phyloP scores from a whole-genome alignment of 768 basidiomycete genomes.

The Pleurotus platypus region DNA sequence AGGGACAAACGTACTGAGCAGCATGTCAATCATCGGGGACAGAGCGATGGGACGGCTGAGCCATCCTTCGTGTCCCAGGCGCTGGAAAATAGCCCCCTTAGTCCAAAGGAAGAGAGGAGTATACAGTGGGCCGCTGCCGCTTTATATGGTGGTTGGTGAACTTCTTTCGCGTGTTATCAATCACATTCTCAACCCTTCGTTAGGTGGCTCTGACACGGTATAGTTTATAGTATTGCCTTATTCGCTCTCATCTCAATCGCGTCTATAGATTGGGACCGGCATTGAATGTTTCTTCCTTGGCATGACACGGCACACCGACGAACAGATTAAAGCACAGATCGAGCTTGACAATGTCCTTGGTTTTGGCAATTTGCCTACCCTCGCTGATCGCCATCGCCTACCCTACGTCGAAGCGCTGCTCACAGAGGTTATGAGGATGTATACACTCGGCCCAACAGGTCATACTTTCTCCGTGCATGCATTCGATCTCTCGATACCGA shows the following conservation, averaged over 20 bases:
- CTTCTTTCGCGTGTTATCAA: neutral
- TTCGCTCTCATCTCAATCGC: slow-evolving; percentile 15
- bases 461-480: neutral
- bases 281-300: slow-evolving; percentile 62
- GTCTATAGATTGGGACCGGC: slow-evolving; percentile 44
- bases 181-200: neutral
- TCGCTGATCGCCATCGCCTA: slow-evolving; percentile 51
- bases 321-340: slow-evolving; percentile 52
- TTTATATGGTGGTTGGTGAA: slow-evolving; percentile 29
- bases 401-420: slow-evolving; percentile 62
- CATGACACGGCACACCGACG: slow-evolving; percentile 53
- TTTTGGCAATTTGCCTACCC: slow-evolving; percentile 55
- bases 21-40: neutral
- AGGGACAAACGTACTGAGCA: neutral
- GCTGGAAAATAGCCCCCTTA: slow-evolving; percentile 30
- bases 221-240: neutral
- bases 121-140: slow-evolving; percentile 65
- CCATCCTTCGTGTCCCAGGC: slow-evolving; percentile 62
- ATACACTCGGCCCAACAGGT: slow-evolving; percentile 43
- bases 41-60: slow-evolving; percentile 57
- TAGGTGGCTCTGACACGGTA: slow-evolving; percentile 54
- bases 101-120: slow-evolving; percentile 52
- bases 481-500: neutral
- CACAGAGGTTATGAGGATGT: slow-evolving; percentile 55
- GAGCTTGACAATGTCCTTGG: slow-evolving; percentile 63